phyloP scores from a whole-genome alignment of 345 rosid species.

The Gossypium mustelinum region DNA sequence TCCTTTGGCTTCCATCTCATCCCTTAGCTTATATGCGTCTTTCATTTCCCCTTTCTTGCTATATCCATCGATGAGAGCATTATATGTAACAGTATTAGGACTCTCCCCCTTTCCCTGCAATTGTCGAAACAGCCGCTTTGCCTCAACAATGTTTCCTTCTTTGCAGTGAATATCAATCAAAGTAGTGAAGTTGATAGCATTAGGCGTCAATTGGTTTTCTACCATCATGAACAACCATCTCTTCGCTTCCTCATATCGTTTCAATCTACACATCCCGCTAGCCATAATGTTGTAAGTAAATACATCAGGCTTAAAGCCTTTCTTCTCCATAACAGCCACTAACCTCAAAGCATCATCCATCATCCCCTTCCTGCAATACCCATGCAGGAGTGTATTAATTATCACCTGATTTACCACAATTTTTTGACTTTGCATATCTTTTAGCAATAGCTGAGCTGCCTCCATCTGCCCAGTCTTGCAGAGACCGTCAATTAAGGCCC shows the following conservation, averaged over 20 bases:
- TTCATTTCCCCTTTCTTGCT: constrained; percentile 59
- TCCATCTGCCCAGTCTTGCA: constrained; percentile 75
- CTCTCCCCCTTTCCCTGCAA: constrained; percentile 50
- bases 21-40: constrained; percentile 58
- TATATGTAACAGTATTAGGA: constrained; percentile 57
- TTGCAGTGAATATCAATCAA: constrained; percentile 71
- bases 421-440: constrained; percentile 69
- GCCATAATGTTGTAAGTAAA: constrained; percentile 61
- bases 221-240: constrained; percentile 50
- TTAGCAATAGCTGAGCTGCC: constrained; percentile 61
- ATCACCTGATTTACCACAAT: constrained; percentile 48
- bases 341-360: constrained; percentile 59
- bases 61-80: constrained; percentile 63
- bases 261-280: constrained; percentile 48
- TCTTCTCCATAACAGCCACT: constrained; percentile 57
- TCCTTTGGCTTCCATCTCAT: constrained; percentile 53
- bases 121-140: constrained; percentile 54
- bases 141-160: constrained; percentile 78
- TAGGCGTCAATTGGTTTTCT: constrained; percentile 46
- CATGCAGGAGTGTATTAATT: constrained; percentile 64
- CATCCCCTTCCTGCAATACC: constrained; percentile 61
- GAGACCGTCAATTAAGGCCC: constrained; percentile 68
- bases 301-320: constrained; percentile 62
- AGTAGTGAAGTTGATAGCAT: constrained; percentile 57
- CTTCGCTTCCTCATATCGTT: constrained; percentile 67